phyloP scores from a whole-genome alignment of 805 yeast species.

The Candida dajiaensis region DNA sequence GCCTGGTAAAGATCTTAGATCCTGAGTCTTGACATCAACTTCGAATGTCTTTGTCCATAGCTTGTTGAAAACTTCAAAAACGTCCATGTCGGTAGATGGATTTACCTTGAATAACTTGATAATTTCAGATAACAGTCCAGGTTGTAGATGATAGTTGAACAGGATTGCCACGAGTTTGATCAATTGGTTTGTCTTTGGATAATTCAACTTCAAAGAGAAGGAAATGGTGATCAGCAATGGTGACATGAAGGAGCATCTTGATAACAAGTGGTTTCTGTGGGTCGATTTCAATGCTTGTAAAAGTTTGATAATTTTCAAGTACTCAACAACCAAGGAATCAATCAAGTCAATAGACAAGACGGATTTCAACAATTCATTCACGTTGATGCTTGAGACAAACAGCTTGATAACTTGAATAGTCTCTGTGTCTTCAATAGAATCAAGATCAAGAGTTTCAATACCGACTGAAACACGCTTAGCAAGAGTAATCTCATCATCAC shows the following conservation, averaged over 20 bases:
- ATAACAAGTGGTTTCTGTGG: slow-evolving; percentile 4
- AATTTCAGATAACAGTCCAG: slow-evolving; percentile 7
- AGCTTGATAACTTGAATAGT: neutral
- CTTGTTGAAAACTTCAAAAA: slow-evolving; percentile 19
- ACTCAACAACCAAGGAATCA: slow-evolving; percentile 8
- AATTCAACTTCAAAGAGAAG: slow-evolving; percentile 15
- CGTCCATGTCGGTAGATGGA: slow-evolving; percentile 16
- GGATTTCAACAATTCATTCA: slow-evolving; percentile 13
- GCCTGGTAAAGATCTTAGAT: slow-evolving; percentile 12
- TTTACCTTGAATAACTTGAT: slow-evolving; percentile 11
- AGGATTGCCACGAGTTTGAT: slow-evolving; percentile 13
- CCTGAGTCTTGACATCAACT: neutral
- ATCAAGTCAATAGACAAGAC: slow-evolving; percentile 10
- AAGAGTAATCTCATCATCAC: neutral
- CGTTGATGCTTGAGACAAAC: slow-evolving; percentile 9
- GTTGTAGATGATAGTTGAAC: slow-evolving; percentile 12
- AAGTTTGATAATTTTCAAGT: slow-evolving; percentile 10
- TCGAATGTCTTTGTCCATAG: slow-evolving; percentile 22
- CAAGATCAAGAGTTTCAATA: neutral
- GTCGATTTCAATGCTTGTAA: slow-evolving; percentile 5
- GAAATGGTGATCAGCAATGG: slow-evolving; percentile 22
- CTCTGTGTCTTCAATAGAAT: neutral
- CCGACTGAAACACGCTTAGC: neutral
- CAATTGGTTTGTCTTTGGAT: slow-evolving; percentile 7
- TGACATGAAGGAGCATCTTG: slow-evolving; percentile 15